A percentile compares a stretch with the other conserved stretches of the same genome.
These are phyloP conservation scores for Aspergillus cavernicola DNA, from an alignment of 495 filamentous ascomycete species.

Conservation along the genomic window DNA sequence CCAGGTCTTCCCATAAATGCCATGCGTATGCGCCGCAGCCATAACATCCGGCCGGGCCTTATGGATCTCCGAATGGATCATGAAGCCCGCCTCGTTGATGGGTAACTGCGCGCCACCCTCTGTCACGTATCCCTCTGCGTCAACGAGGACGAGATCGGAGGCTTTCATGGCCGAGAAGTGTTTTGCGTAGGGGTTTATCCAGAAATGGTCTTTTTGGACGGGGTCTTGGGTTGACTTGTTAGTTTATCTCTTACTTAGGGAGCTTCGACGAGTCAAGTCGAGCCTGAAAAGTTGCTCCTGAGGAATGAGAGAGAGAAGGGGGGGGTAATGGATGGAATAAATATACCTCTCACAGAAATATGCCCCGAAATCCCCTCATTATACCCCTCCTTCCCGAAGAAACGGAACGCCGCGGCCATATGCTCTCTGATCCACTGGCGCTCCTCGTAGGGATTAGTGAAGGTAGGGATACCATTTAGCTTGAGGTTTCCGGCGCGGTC, in stretches of 20 bases:
- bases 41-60: conserved; percentile 49
- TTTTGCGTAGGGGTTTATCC: conserved; percentile 61
- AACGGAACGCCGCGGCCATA: conserved; percentile 67
- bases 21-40: conserved; percentile 49
- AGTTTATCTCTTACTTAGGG: background rate
- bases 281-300: too few species aligned
- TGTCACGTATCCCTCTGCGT: conserved; percentile 46
- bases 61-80: conserved; percentile 58
- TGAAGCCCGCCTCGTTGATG: conserved; percentile 65
- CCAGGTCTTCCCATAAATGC: conserved; percentile 45
- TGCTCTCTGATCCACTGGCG: conserved; percentile 68
- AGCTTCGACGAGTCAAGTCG: too few species aligned
- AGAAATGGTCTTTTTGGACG: conserved; percentile 57
- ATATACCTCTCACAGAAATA: conserved; percentile 47
- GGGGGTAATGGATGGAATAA: background rate
- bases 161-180: conserved; percentile 55
- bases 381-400: conserved; percentile 66
- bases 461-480: conserved; percentile 54
- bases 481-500: conserved; percentile 41
- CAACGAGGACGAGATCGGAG: conserved; percentile 47
- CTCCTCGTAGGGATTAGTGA: conserved; percentile 55
- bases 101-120: conserved; percentile 49
- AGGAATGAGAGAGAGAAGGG: too few species aligned
- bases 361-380: conserved; percentile 69
- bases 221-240: too few species aligned